Evolutionary conservation across 306 rosid species (phyloP).

Genomic region (Castanea crenata): DNA sequence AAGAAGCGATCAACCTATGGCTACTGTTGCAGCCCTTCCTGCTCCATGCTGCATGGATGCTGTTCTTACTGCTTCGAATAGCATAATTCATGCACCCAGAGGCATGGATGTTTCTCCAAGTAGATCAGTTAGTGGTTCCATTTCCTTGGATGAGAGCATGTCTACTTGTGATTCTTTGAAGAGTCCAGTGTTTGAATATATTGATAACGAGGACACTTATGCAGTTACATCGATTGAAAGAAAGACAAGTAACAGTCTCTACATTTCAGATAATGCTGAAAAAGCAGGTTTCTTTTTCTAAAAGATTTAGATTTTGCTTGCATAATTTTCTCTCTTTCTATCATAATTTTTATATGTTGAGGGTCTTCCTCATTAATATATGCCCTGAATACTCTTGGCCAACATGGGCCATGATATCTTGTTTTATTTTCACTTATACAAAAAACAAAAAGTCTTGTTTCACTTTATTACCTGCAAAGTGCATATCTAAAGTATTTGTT

Average conservation of each 20-base stretch:
- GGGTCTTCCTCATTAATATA: not conserved
- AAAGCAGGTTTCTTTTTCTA: constrained; percentile 33
- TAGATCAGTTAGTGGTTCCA: constrained; percentile 27
- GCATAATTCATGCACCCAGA: constrained; percentile 19
- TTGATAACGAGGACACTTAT: constrained; percentile 26
- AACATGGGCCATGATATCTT: constrained; percentile 9
- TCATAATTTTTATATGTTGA: not conserved
- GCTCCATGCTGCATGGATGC: constrained; percentile 20
- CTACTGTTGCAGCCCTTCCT: constrained; percentile 15
- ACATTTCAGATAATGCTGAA: constrained; percentile 29
- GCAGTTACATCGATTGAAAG: constrained; percentile 36
- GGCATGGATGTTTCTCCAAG: constrained; percentile 32
- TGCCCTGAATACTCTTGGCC: constrained; percentile 6
- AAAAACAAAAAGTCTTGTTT: not conserved
- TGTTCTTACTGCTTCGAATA: constrained; percentile 17
- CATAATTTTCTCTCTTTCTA: not conserved
- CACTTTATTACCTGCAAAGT: not conserved
- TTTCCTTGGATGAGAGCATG: constrained; percentile 39
- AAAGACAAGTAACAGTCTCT: constrained; percentile 24
- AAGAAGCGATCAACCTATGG: constrained; percentile 19
- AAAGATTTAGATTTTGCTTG: constrained; percentile 11
- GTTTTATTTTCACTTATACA: not conserved
- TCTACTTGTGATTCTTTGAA: constrained; percentile 39
- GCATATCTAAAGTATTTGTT: constrained; percentile 4
- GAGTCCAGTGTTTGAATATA: constrained; percentile 36